Conservation (phyloP, 805 yeast species). For the Kazachstania africana region DNA sequence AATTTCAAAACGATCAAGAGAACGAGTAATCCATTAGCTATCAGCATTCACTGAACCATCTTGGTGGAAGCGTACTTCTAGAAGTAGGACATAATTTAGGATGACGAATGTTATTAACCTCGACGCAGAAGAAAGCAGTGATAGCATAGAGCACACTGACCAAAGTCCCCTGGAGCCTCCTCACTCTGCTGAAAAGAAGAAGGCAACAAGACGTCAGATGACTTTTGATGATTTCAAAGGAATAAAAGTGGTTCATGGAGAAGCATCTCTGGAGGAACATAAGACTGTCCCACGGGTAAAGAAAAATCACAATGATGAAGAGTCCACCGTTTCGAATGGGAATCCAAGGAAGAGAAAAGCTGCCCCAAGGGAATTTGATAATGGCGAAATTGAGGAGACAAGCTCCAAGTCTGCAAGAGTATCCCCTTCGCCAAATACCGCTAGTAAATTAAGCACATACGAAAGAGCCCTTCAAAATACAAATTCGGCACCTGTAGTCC, state of each 20-base stretch:
- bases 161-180: too few relatives aligned
- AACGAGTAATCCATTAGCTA: too few relatives aligned
- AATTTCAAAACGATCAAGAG: too few relatives aligned
- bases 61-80: too few relatives aligned
- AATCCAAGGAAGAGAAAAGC: background rate
- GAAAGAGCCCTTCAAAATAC: conserved; percentile 1
- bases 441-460: too few relatives aligned
- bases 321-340: background rate
- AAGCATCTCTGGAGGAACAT: background rate
- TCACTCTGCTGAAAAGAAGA: too few relatives aligned
- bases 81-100: too few relatives aligned
- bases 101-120: too few relatives aligned
- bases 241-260: conserved; percentile 11
- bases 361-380: background rate
- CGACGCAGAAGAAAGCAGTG: too few relatives aligned
- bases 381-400: background rate
- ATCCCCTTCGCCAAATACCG: background rate
- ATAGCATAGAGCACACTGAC: too few relatives aligned
- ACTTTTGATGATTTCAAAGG: conserved; percentile 21
- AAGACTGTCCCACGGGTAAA: background rate
- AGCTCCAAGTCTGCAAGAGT: background rate
- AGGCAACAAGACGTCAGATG: too few relatives aligned
- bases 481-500: conserved; percentile 22
- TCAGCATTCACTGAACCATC: too few relatives aligned
- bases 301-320: background rate